These are phyloP conservation scores for Leucoagaricus sp. DNA, from an alignment of 1,284 basidiomycete genomes.

Conservation along the genomic window DNA sequence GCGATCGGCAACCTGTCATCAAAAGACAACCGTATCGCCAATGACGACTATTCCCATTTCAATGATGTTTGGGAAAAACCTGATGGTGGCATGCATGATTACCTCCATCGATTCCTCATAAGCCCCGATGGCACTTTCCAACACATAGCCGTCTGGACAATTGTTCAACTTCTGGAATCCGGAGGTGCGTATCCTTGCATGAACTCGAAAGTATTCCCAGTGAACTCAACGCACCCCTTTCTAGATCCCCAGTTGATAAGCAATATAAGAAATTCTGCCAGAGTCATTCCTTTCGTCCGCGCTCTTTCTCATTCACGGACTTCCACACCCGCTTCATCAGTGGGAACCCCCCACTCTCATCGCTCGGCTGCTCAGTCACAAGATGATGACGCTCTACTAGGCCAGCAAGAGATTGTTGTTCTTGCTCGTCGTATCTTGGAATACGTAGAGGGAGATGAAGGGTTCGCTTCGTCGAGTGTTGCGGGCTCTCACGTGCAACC, in stretches of 20 bases:
- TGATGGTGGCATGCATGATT: constrained; percentile 95
- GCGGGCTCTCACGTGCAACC: constrained; percentile 65
- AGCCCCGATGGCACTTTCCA: constrained; percentile 99
- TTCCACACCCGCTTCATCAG: constrained; percentile 68
- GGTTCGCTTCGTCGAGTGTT: constrained; percentile 60
- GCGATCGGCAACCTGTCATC: constrained; percentile 97
- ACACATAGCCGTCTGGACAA: constrained; percentile 99
- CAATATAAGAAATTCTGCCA: constrained; percentile 83
- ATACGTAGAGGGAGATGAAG: constrained; percentile 75
- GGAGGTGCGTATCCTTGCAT: constrained; percentile 56
- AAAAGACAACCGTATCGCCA: constrained; percentile 63
- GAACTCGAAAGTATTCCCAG: background rate
- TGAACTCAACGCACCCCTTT: constrained; percentile 15
- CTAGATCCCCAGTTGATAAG: constrained; percentile 85
- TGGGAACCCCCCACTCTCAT: constrained; percentile 75
- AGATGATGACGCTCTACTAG: constrained; percentile 75
- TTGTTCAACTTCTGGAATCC: constrained; percentile 95
- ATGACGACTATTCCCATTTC: constrained; percentile 96
- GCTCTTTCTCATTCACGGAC: constrained; percentile 77
- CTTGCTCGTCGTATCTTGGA: constrained; percentile 85
- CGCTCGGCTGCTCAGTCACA: constrained; percentile 67
- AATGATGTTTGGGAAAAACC: constrained; percentile 98
- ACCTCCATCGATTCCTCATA: constrained; percentile 93
- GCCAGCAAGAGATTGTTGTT: constrained; percentile 85
- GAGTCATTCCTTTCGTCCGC: constrained; percentile 84